These are phyloP conservation scores for Canavalia ensiformis DNA, from an alignment of 306 rosid genomes.

Conservation along the genomic window DNA sequence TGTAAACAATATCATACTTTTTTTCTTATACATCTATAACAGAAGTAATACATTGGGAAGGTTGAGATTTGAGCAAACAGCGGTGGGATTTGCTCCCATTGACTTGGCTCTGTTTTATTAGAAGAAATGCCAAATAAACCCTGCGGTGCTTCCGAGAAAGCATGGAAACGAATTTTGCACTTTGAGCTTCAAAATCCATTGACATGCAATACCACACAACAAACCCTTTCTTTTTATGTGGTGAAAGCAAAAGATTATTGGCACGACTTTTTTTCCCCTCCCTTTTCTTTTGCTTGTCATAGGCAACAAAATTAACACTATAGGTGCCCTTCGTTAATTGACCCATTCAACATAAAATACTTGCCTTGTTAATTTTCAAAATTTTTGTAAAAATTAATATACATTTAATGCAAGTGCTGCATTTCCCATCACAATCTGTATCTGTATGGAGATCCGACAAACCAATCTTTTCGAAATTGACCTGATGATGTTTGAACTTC, in stretches of 20 bases:
- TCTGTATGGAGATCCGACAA: slow-evolving; percentile 15
- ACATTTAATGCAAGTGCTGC: neutral
- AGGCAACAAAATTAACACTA: slow-evolving; percentile 1
- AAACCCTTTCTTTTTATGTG: slow-evolving; percentile 43
- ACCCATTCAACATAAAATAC: slow-evolving; percentile 12
- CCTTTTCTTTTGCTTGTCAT: neutral
- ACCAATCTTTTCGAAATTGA: neutral
- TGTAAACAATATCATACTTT: slow-evolving; percentile 10
- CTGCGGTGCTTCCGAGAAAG: slow-evolving; percentile 49
- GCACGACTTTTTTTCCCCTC: neutral
- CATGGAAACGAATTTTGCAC: slow-evolving; percentile 43
- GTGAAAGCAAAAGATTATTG: slow-evolving; percentile 44
- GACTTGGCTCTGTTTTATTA: slow-evolving; percentile 40
- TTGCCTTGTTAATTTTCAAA: neutral
- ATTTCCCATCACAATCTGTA: neutral
- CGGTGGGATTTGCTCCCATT: slow-evolving; percentile 11
- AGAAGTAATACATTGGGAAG: neutral
- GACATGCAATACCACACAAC: slow-evolving; percentile 40
- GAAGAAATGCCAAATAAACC: slow-evolving; percentile 34
- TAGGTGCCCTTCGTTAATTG: slow-evolving; percentile 21
- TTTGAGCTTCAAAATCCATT: slow-evolving; percentile 47
- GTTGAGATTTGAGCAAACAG: neutral
- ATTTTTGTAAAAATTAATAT: neutral
- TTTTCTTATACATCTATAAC: neutral
- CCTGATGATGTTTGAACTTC: slow-evolving; percentile 22